Percentiles rank a stretch among this genome's conserved stretches.
These are phyloP conservation scores for Schizophyllum amplum DNA, from an alignment of 1,284 basidiomycete species.

Conservation along the genomic window DNA sequence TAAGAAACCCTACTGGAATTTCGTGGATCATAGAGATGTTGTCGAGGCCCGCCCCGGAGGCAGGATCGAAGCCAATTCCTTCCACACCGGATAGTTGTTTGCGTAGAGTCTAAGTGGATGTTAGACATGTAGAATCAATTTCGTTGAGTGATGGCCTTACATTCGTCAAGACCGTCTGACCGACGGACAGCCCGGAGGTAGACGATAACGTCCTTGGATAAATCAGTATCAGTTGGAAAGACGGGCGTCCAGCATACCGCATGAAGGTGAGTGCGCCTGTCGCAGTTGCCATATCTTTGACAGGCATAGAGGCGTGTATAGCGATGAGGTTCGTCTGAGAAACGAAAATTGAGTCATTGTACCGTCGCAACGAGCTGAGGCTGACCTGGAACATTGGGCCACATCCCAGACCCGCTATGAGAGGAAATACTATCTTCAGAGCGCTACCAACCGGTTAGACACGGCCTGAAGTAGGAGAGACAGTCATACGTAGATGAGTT, in stretches of 20 bases:
- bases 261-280: conserved; percentile 68
- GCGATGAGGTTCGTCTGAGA: neutral
- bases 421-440: conserved; percentile 49
- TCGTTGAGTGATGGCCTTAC: neutral
- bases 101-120: neutral
- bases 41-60: neutral
- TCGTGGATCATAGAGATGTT: neutral
- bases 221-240: neutral
- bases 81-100: neutral
- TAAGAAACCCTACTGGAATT: neutral
- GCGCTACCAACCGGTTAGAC: conserved; percentile 33
- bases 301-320: conserved; percentile 74
- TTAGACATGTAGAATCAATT: neutral
- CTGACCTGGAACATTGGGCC: conserved; percentile 22
- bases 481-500: conserved; percentile 36
- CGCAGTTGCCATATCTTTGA: conserved; percentile 75
- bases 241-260: conserved; percentile 49
- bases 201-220: neutral
- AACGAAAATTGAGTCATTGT: no score
- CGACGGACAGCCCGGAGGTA: neutral
- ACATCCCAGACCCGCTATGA: conserved; percentile 54
- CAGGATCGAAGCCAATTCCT: neutral
- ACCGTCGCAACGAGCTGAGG: no score
- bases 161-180: neutral
- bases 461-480: neutral